Base-by-base conservation (phyloP, 225 moss, liverwort and hornwort genomes). In the Sphagnum tenellum region DNA sequence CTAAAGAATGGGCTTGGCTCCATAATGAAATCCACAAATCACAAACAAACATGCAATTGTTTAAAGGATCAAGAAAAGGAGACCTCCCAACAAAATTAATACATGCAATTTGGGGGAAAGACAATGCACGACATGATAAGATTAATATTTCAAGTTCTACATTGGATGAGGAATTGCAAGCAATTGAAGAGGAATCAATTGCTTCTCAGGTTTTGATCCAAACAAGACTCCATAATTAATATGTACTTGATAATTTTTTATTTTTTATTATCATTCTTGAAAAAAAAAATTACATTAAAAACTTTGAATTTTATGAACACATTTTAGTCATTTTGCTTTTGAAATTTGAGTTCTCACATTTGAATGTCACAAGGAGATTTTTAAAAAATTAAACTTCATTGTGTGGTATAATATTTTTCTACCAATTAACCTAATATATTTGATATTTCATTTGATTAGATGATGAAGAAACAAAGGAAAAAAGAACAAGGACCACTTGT, bases 41-140 rank as follows among this genome's bases (percentile, higher is more conserved):
- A 4, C 63, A 50, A 53, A 7, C n/a, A 7, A 5, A 56, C 12
- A 50, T 60, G 29, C 51, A 50, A 0, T 9, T 44, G 3, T 44
- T 12, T 48, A 56, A 48, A 44, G 13, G 29, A 29, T 29, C 54
- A 0, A 71, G 82, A 55, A 74, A 61, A 69, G 78, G 82, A 55
- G 73, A 64, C 47, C 76, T 83, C 49, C 60, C 76, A 9, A 47
- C 5, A 0, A 59, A 62, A 7, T 55, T 83, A 45, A 62, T 74
- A 3, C 75, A 69, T 47, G 60, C 66, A 9, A 64, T 79, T 7
- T 83, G 82, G 82, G 79, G 82, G 7, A 64, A 64, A 13, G 3
- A 12, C 7, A 5, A 14, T 44, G 61, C 3, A 57, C 71, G 2
- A 53, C 49, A 29, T 9, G 48, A 9, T 70, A 46, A 13, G 46